These are phyloP conservation scores for Dimargaris cristalligena DNA, from an alignment of 192 early-diverging fungal genomes.

Conservation along the genomic window DNA sequence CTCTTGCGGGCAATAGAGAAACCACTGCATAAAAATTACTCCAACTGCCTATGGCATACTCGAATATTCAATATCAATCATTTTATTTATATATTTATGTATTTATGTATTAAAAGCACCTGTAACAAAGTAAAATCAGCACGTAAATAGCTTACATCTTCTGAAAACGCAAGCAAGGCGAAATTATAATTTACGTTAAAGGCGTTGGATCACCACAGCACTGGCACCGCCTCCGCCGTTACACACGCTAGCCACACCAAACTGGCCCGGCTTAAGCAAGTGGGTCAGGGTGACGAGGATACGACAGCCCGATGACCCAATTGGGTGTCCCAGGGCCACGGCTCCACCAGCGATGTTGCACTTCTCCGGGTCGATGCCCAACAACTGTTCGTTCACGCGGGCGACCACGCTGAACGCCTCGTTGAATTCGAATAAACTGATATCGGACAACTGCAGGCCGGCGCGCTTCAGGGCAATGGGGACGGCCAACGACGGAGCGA, in stretches of 20 bases:
- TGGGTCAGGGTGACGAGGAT: constrained; percentile 70
- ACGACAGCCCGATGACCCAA: constrained; percentile 67
- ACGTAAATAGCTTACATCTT: too few species aligned
- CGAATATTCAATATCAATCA: too few species aligned
- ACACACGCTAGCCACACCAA: constrained; percentile 64
- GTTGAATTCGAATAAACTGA: constrained; percentile 90
- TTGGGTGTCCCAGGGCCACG: constrained; percentile 63
- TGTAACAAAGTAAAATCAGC: too few species aligned
- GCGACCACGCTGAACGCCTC: constrained; percentile 94
- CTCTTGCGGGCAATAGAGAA: too few species aligned
- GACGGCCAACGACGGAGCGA: constrained; percentile 82
- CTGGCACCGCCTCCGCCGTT: constrained; percentile 70
- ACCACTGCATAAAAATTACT: too few species aligned
- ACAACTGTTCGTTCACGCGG: constrained; percentile 74
- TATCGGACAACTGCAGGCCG: constrained; percentile 61
- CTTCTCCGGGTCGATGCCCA: constrained; percentile 48
- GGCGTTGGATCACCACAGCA: constrained; percentile 45
- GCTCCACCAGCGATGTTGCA: constrained; percentile 72
- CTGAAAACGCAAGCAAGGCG: too few species aligned
- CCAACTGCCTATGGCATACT: too few species aligned
- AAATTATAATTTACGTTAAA: too few species aligned
- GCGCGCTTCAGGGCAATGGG: constrained; percentile 85
- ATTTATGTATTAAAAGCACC: too few species aligned
- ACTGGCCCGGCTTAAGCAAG: constrained; percentile 64
- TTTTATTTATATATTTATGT: too few species aligned